Evolutionary conservation across 495 filamentous ascomycete species (phyloP).

Genomic region (Friedmanniomyces simplex): DNA sequence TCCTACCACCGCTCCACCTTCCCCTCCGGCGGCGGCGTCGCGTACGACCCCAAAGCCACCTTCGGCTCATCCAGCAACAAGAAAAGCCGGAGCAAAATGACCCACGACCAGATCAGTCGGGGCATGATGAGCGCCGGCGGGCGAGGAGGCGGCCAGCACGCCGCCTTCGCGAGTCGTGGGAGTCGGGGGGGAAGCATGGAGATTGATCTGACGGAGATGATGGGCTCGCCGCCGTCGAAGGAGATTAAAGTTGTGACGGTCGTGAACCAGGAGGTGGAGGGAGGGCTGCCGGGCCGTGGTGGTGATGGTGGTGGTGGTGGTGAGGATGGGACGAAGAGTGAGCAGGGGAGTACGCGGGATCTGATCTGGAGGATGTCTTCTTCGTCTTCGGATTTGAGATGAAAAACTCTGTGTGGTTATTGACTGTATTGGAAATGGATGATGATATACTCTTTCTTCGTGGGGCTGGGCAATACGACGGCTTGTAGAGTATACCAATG

Average conservation of each 20-base stretch:
- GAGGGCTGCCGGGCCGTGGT: not conserved
- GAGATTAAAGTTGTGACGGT: constrained; percentile 8
- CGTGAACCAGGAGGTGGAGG: constrained; percentile 3
- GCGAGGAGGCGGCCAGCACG: not conserved
- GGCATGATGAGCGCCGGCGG: not conserved
- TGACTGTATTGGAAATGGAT: too few relatives aligned
- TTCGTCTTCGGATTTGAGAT: not conserved
- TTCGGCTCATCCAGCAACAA: not conserved
- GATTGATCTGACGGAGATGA: not conserved
- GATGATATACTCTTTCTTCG: too few relatives aligned
- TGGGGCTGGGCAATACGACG: too few relatives aligned
- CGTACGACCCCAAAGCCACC: not conserved
- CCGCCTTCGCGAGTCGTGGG: not conserved
- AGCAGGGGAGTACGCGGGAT: constrained; percentile 1
- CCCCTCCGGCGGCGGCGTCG: not conserved
- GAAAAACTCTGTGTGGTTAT: too few relatives aligned
- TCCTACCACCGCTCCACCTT: not conserved
- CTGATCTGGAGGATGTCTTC: not conserved
- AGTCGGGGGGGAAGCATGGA: not conserved
- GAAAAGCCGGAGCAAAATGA: not conserved
- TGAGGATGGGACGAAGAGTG: not conserved
- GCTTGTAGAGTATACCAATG: too few relatives aligned
- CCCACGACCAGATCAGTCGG: not conserved
- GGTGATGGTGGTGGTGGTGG: not conserved
- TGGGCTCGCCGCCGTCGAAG: not conserved